Evolutionary conservation across 2,329 filamentous ascomycete genomes (phyloP).

Genomic region (Atkinsonella hypoxylon): DNA sequence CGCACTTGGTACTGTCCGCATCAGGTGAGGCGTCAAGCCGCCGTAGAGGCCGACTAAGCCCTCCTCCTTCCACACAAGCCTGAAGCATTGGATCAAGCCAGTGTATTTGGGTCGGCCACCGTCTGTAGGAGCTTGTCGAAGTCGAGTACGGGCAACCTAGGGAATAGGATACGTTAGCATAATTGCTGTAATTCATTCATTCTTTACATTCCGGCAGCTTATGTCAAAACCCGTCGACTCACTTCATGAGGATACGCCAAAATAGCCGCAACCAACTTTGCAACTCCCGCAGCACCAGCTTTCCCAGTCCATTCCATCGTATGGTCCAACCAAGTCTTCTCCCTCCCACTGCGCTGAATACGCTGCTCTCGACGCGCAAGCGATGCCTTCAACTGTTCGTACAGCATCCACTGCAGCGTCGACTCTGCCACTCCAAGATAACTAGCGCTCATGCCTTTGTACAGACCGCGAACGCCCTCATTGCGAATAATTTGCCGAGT

Average conservation of each 20-base stretch:
- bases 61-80: slow-evolving; percentile 77
- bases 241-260: slow-evolving; percentile 91
- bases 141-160: slow-evolving; percentile 67
- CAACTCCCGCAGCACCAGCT: slow-evolving; percentile 63
- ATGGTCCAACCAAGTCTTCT: slow-evolving; percentile 59
- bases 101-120: slow-evolving; percentile 72
- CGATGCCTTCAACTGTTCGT: slow-evolving; percentile 80
- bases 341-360: slow-evolving; percentile 44
- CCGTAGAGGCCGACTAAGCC: slow-evolving; percentile 79
- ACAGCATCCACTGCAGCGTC: slow-evolving; percentile 86
- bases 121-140: slow-evolving; percentile 71
- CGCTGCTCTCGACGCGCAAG: slow-evolving; percentile 52
- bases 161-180: no score
- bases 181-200: no score
- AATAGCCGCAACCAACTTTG: slow-evolving; percentile 76
- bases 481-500: slow-evolving; percentile 67
- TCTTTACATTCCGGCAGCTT: no score
- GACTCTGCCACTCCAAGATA: slow-evolving; percentile 87
- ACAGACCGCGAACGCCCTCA: slow-evolving; percentile 73
- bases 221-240: slow-evolving; percentile 12
- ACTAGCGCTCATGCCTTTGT: slow-evolving; percentile 81
- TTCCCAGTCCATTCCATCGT: slow-evolving; percentile 70
- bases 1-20: slow-evolving; percentile 82
- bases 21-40: slow-evolving; percentile 80
- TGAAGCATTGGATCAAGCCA: slow-evolving; percentile 79